These are phyloP conservation scores for Penicillium rolfsii DNA, from an alignment of 2,329 filamentous ascomycete genomes.

Conservation along the genomic window DNA sequence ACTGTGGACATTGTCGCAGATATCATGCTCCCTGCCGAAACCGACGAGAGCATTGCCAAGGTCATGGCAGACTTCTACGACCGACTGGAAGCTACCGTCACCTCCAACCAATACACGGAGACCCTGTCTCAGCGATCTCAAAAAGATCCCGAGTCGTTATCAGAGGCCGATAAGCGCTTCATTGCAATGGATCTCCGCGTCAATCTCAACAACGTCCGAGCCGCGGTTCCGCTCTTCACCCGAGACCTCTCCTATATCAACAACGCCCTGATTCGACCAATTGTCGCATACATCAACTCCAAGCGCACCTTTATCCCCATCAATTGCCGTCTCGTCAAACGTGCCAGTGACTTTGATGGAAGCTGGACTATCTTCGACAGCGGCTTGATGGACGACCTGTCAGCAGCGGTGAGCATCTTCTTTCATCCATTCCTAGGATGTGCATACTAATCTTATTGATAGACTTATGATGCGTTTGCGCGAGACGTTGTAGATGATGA, in stretches of 20 bases:
- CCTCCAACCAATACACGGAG: slow-evolving; percentile 66
- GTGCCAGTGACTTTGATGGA: slow-evolving; percentile 85
- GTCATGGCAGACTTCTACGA: slow-evolving; percentile 98
- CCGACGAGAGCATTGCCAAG: slow-evolving; percentile 85
- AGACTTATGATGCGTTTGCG: slow-evolving; percentile 91
- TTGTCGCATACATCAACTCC: slow-evolving; percentile 97
- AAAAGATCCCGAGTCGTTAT: slow-evolving; percentile 33
- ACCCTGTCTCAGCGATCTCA: slow-evolving; percentile 20
- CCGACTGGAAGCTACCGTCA: slow-evolving; percentile 89
- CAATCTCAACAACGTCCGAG: slow-evolving; percentile 91
- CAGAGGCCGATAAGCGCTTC: slow-evolving; percentile 67
- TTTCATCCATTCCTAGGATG: background rate
- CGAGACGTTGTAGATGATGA: slow-evolving; percentile 88
- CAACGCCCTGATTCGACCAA: slow-evolving; percentile 90
- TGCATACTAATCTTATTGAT: slow-evolving; percentile 14
- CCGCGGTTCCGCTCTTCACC: slow-evolving; percentile 89
- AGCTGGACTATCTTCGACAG: slow-evolving; percentile 95
- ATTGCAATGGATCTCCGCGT: slow-evolving; percentile 94
- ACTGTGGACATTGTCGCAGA: slow-evolving; percentile 97
- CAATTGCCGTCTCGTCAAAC: slow-evolving; percentile 91
- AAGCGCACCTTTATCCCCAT: slow-evolving; percentile 95
- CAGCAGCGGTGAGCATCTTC: slow-evolving; percentile 66
- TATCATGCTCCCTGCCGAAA: slow-evolving; percentile 88
- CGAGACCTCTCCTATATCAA: slow-evolving; percentile 93
- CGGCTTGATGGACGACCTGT: slow-evolving; percentile 89